These are phyloP conservation scores for Amanita rubescens DNA, from an alignment of 768 basidiomycete species.

Conservation along the genomic window DNA sequence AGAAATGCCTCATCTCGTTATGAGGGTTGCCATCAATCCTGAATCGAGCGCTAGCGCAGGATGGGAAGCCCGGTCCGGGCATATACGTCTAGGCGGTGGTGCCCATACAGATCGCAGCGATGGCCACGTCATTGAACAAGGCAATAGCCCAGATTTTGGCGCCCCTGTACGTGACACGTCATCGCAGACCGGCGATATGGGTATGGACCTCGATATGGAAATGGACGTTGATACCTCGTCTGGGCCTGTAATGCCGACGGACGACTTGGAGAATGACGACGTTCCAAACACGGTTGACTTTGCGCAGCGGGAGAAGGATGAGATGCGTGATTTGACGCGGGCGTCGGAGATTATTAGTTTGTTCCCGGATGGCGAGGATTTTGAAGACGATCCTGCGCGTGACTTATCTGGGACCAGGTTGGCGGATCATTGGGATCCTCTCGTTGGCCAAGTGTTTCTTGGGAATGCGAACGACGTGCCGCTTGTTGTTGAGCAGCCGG, in stretches of 20 bases:
- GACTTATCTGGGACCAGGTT: conserved; percentile 21
- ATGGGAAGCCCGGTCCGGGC: background rate
- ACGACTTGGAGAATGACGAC: background rate
- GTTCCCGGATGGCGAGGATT: conserved; percentile 15
- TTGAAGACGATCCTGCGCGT: background rate
- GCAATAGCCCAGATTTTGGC: conserved; percentile 15
- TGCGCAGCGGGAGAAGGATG: conserved; percentile 76
- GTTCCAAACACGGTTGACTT: conserved; percentile 67
- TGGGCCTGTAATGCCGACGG: background rate
- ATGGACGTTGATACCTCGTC: conserved; percentile 9
- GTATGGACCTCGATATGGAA: conserved; percentile 15
- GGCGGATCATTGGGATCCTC: conserved; percentile 43
- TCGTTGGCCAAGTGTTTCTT: conserved; percentile 63
- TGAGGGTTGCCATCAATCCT: conserved; percentile 33
- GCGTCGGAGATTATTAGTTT: conserved; percentile 70
- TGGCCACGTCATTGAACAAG: conserved; percentile 29
- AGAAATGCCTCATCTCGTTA: conserved; percentile 45
- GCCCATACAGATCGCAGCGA: conserved; percentile 37
- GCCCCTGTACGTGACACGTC: conserved; percentile 16
- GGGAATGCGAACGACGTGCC: conserved; percentile 85
- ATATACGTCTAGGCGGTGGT: conserved; percentile 11
- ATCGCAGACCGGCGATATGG: background rate
- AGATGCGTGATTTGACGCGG: conserved; percentile 83
- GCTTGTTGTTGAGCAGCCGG: conserved; percentile 23
- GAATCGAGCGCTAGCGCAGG: conserved; percentile 16